Conservation (phyloP, 148 eudicot species). For the Heliosperma pusillum region DNA sequence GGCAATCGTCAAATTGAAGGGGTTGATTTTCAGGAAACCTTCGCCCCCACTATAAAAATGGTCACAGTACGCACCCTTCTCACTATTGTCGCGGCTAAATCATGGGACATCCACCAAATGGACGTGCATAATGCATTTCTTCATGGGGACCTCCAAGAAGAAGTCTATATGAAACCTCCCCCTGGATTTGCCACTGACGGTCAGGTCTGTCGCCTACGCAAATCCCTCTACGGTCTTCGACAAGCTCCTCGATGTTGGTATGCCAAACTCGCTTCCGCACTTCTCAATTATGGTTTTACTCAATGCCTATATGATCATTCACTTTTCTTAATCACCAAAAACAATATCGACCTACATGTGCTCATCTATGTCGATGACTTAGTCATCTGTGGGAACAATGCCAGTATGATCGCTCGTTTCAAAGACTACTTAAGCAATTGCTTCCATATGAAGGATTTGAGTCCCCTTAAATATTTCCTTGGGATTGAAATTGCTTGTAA, state of each 20-base stretch:
- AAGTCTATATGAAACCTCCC: neutral
- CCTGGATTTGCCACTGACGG: neutral
- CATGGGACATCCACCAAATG: too few species aligned
- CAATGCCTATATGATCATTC: too few species aligned
- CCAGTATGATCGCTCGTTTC: too few species aligned
- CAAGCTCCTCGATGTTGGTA: constrained; percentile 1
- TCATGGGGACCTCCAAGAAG: too few species aligned
- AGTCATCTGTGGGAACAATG: neutral
- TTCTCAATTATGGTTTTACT: neutral
- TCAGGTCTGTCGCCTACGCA: neutral
- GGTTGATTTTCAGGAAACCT: neutral
- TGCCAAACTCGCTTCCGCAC: neutral
- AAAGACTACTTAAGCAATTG: too few species aligned
- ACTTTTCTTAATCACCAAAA: neutral
- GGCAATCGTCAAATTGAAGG: neutral
- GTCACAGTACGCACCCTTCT: too few species aligned
- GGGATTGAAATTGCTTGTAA: too few species aligned
- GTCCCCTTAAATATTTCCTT: too few species aligned
- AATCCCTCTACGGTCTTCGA: neutral
- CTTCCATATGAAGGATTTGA: too few species aligned
- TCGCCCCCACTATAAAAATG: neutral
- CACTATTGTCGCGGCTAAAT: too few species aligned
- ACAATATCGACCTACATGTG: too few species aligned
- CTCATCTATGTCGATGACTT: neutral
- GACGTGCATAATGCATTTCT: too few species aligned